Conservation (phyloP, 2,329 filamentous ascomycete species). For the Lachnellula subtilissima region DNA sequence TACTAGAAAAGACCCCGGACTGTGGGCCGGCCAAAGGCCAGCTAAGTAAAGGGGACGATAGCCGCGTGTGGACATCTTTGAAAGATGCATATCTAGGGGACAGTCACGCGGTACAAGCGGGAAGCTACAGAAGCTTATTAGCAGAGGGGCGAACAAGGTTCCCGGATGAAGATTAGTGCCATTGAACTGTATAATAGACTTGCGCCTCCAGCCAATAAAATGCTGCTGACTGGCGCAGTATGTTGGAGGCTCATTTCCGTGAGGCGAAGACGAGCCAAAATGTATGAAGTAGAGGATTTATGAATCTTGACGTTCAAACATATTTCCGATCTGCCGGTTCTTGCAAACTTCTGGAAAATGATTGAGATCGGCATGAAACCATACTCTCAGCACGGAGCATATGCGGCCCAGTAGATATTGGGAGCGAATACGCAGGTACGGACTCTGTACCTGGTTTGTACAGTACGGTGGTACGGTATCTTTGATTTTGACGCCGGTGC, state of each 20-base stretch:
- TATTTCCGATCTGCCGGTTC: neutral
- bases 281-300: neutral
- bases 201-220: neutral
- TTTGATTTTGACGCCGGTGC: neutral
- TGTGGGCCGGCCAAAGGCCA: constrained; percentile 3
- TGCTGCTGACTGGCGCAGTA: neutral
- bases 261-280: neutral
- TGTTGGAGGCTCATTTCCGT: neutral
- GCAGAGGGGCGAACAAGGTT: too few species aligned
- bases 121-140: too few species aligned
- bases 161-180: neutral
- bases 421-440: neutral
- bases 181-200: neutral
- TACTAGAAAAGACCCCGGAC: neutral
- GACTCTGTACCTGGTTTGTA: neutral
- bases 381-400: too few species aligned
- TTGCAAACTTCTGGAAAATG: neutral
- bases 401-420: too few species aligned
- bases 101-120: neutral
- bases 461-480: neutral
- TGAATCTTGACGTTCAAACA: neutral
- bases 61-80: constrained; percentile 2
- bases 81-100: neutral
- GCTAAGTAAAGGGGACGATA: neutral
- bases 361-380: too few species aligned